A percentile compares a stretch with the other conserved stretches of the same genome.
Conservation (phyloP, 345 rosid species). For the Sonneratia caseolaris region DNA sequence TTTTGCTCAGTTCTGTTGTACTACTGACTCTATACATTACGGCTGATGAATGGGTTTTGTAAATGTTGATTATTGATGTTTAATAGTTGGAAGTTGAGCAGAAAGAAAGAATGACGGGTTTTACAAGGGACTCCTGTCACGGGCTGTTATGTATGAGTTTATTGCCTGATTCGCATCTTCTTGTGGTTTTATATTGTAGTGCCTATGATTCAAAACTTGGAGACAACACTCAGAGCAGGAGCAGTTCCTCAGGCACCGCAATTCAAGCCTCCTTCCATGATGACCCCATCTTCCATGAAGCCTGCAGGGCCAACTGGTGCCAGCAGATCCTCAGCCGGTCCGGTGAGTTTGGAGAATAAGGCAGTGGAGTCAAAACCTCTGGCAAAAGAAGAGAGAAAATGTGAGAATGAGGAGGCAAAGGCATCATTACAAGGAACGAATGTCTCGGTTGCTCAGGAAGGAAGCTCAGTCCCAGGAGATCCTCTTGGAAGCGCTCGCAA, state of each 20-base stretch:
- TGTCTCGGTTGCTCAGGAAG: constrained; percentile 16
- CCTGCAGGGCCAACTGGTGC: background rate
- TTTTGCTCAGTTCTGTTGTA: too few species aligned
- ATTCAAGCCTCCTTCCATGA: constrained; percentile 39
- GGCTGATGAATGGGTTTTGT: too few species aligned
- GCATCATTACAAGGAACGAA: background rate
- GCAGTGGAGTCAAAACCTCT: background rate
- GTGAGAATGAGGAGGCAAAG: constrained; percentile 11
- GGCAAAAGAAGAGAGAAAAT: constrained; percentile 7
- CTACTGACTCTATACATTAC: too few species aligned
- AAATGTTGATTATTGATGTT: too few species aligned
- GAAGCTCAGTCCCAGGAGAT: constrained; percentile 22
- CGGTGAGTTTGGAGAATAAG: constrained; percentile 8
- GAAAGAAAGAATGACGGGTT: too few species aligned
- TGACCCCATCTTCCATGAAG: background rate
- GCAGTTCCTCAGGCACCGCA: constrained; percentile 90
- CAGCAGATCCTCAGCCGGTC: constrained; percentile 17
- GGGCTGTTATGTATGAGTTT: background rate
- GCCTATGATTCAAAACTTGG: constrained; percentile 92
- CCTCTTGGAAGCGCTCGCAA: constrained; percentile 63
- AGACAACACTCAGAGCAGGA: constrained; percentile 65
- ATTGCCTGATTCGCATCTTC: background rate
- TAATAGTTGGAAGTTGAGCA: too few species aligned
- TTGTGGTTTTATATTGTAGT: constrained; percentile 26
- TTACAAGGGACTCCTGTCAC: background rate